A percentile compares a stretch with the other conserved stretches of the same genome.
phyloP scores from a whole-genome alignment of 768 basidiomycete species.

The Naganishia kalamii region DNA sequence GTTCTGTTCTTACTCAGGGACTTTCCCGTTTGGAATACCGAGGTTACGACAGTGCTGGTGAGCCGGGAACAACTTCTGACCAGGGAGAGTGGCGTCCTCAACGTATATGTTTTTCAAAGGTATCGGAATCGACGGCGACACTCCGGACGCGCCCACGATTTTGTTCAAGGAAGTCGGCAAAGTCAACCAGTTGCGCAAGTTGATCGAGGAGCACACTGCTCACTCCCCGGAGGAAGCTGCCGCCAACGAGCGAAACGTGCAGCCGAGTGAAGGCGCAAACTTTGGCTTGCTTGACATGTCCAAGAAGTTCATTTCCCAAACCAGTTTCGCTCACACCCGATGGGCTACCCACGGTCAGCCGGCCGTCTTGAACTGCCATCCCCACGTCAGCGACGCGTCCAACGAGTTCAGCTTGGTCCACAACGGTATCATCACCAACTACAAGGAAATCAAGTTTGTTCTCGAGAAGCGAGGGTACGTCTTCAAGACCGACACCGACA shows the following conservation, averaged over 20 bases:
- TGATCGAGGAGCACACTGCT: slow-evolving; percentile 56
- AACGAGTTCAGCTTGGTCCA: slow-evolving; percentile 88
- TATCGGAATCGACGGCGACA: slow-evolving; percentile 77
- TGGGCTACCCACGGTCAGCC: slow-evolving; percentile 98
- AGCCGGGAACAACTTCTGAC: slow-evolving; percentile 17
- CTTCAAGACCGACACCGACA: slow-evolving; percentile 93
- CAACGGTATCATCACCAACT: slow-evolving; percentile 93
- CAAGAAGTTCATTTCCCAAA: slow-evolving; percentile 75
- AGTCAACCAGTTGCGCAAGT: slow-evolving; percentile 83
- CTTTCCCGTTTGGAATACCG: slow-evolving; percentile 94
- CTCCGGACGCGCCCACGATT: slow-evolving; percentile 64
- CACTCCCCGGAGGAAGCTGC: slow-evolving; percentile 27
- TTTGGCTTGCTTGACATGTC: slow-evolving; percentile 56
- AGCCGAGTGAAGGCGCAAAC: slow-evolving; percentile 19
- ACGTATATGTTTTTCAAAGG: slow-evolving; percentile 31
- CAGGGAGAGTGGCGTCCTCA: neutral
- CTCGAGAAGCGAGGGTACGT: slow-evolving; percentile 91
- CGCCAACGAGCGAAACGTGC: slow-evolving; percentile 16
- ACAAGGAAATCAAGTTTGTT: slow-evolving; percentile 75
- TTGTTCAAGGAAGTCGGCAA: slow-evolving; percentile 96
- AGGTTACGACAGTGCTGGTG: slow-evolving; percentile 86
- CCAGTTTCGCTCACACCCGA: slow-evolving; percentile 96
- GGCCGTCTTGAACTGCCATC: slow-evolving; percentile 84
- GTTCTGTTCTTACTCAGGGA: slow-evolving; percentile 83
- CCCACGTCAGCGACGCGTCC: slow-evolving; percentile 71